Evolutionary conservation across 768 basidiomycete species (phyloP), one percentile per base, ranked within the genome.

Genomic region (Lentinula edodes): DNA sequence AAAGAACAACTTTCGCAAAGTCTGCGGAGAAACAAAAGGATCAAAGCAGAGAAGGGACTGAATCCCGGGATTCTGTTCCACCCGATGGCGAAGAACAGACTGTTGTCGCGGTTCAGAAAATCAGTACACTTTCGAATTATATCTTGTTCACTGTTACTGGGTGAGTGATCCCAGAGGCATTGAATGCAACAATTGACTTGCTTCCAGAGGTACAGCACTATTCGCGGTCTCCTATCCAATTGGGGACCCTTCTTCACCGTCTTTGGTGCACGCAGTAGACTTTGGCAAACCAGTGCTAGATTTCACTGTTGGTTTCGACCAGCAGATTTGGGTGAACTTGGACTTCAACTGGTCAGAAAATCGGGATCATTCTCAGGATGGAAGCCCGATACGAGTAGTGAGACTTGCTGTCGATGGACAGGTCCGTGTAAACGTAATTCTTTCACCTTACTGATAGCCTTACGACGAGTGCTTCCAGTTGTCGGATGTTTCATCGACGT

Each of bases 61-160:
- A 62, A 35, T 59, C 61, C 15, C 32, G 18, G 12, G 46, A 20
- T 9, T 32, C 28, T 8, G 52, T 54, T 10, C 32, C 54, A 20
- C 7, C 38, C 5, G 64, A 64, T 39, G 58, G 56, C 32, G 68
- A 63, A 48, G 36, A 61, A 18, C 68, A 68, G 28, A 55, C 63
- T 20, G 74, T 88, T 0, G 76, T 92, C 32, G 88, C 84, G 16
- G 73, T 92, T 9, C 78, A 74, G 38, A 82, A 76, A 63, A 84
- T 93, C 52, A 74, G 71, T 32, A 83, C 84, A 5, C 66, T 83
- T 6, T 72, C 73, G 12, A 71, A 69, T 5, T 72, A 78, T 63
- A 65, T 91, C 13, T 62, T 92, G 5, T 93, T 93, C 69, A 87
- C 78, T 62, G 89, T 79, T 5, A 78, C 90, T 58, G 91, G 92